Conservation (phyloP, 257 asterid genomes). For the Paraleonurus japonicus region DNA sequence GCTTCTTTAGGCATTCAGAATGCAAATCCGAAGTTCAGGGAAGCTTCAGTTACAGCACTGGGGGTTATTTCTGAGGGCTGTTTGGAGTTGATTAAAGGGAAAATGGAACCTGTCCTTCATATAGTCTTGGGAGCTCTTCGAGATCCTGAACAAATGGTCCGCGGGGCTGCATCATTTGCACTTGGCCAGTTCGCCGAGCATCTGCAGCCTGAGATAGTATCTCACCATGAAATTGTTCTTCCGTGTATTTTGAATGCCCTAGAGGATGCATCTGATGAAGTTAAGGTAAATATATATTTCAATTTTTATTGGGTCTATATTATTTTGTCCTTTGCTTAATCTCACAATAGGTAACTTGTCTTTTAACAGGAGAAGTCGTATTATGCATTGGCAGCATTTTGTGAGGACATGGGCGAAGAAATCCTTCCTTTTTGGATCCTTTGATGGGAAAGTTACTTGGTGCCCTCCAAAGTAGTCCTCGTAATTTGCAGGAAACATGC, state of each 20-base stretch:
- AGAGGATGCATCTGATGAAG: conserved; percentile 97
- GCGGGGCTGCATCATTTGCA: conserved; percentile 99
- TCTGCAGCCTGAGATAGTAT: conserved; percentile 91
- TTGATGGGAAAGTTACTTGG: conserved; percentile 82
- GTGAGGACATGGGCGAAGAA: conserved; percentile 98
- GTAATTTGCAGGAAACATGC: conserved; percentile 95
- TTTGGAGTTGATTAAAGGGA: conserved; percentile 78
- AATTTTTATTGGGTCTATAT: not conserved
- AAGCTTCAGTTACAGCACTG: conserved; percentile 93
- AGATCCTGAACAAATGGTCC: conserved; percentile 98
- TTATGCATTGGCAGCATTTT: conserved; percentile 97
- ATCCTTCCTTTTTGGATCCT: conserved; percentile 91
- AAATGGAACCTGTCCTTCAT: conserved; percentile 76
- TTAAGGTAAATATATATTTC: conserved; percentile 56
- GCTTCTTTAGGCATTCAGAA: conserved; percentile 85
- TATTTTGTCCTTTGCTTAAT: conserved; percentile 15
- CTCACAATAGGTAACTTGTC: conserved; percentile 11
- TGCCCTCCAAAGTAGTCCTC: conserved; percentile 80
- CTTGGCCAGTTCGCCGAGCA: conserved; percentile 95
- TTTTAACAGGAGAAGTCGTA: conserved; percentile 87
- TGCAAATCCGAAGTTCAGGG: conserved; percentile 90
- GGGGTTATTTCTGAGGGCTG: conserved; percentile 98
- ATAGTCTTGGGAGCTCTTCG: conserved; percentile 83
- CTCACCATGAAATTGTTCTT: conserved; percentile 85
- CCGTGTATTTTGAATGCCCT: conserved; percentile 91